phyloP scores from a whole-genome alignment of 2,329 filamentous ascomycete genomes.

The Fusarium udum region DNA sequence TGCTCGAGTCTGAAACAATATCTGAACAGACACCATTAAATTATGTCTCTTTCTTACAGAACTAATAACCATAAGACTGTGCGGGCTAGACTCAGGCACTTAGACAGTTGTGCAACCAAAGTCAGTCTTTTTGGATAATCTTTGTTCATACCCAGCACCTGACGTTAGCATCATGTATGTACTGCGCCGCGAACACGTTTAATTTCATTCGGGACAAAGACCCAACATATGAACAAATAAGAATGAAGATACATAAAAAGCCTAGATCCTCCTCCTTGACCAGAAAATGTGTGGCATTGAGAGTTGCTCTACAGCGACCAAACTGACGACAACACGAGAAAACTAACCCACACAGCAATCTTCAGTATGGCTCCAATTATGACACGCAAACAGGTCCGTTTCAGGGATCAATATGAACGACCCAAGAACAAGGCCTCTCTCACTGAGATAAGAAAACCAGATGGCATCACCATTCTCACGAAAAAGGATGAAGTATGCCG shows the following conservation, averaged over 20 bases:
- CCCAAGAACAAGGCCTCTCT: neutral
- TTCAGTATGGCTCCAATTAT: neutral
- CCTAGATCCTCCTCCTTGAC: neutral
- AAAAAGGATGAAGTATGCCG: neutral
- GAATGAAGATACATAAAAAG: neutral
- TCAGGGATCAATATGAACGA: neutral
- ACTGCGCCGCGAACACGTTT: neutral
- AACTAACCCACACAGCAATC: neutral
- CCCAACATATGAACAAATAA: neutral
- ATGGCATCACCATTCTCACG: neutral
- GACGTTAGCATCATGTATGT: neutral
- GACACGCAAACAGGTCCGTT: neutral
- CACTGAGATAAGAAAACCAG: neutral
- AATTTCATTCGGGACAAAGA: neutral
- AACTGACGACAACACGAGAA: neutral
- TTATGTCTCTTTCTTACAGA: neutral
- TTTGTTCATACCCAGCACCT: neutral
- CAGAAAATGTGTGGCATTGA: neutral
- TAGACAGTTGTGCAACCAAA: neutral
- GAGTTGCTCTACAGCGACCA: neutral
- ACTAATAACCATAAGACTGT: neutral
- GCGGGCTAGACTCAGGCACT: neutral
- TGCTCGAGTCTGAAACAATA: neutral
- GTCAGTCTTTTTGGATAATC: neutral
- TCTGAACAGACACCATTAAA: neutral